Conservation (phyloP, 2,329 filamentous ascomycete species). For the Catunica adiposa region DNA sequence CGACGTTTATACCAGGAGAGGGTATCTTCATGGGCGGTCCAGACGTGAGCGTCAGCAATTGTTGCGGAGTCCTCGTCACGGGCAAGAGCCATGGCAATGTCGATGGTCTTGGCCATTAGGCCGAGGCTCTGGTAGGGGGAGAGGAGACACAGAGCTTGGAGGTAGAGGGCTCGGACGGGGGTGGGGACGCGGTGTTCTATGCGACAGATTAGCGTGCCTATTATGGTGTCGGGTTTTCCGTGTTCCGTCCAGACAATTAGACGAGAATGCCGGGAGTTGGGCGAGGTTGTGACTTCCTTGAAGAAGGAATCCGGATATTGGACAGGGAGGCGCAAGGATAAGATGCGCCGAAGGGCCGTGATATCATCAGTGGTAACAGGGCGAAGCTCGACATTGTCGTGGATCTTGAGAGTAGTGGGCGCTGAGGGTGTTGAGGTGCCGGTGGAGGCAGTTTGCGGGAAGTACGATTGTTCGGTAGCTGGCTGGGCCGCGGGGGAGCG, state of each 20-base stretch:
- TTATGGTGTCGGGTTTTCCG: conserved; percentile 27
- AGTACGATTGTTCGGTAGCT: conserved; percentile 11
- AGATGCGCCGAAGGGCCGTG: conserved; percentile 44
- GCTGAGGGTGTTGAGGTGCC: conserved; percentile 9
- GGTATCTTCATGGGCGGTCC: conserved; percentile 48
- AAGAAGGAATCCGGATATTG: conserved; percentile 50
- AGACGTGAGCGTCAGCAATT: conserved; percentile 47
- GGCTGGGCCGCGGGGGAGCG: conserved; percentile 15
- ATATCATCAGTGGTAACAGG: conserved; percentile 35
- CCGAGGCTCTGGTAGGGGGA: conserved; percentile 46
- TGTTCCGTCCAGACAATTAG: conserved; percentile 40
- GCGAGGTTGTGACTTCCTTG: conserved; percentile 31
- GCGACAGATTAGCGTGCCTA: conserved; percentile 48
- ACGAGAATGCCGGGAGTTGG: conserved; percentile 39
- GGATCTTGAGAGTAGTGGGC: conserved; percentile 22
- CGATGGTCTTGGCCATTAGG: conserved; percentile 39
- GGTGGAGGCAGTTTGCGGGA: conserved; percentile 9
- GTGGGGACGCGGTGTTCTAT: conserved; percentile 33
- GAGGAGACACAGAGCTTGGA: conserved; percentile 46
- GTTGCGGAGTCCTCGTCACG: conserved; percentile 24
- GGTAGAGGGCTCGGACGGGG: conserved; percentile 36
- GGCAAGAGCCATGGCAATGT: conserved; percentile 31
- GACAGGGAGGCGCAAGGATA: conserved; percentile 46
- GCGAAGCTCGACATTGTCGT: conserved; percentile 36
- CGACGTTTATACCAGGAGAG: conserved; percentile 44